A percentile compares a stretch with the other conserved stretches of the same genome.
phyloP scores from a whole-genome alignment of 164 flowering plant genomes.

The Macadamia integrifolia region DNA sequence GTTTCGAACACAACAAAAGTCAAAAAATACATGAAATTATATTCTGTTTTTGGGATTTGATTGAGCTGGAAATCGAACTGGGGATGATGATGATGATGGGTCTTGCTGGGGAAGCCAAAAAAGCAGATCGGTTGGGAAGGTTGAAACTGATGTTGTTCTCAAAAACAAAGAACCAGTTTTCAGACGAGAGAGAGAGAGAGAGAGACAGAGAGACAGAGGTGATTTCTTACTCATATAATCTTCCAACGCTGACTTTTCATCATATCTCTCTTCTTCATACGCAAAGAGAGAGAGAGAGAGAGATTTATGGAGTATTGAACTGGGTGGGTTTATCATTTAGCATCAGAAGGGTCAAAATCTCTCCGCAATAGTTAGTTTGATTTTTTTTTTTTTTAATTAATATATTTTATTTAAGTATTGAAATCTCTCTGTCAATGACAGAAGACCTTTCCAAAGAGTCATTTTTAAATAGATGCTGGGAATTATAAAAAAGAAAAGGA shows the following conservation, averaged over 20 bases:
- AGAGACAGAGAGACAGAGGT: no score
- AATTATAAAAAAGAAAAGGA: slow-evolving; percentile 22
- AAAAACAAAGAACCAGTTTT: slow-evolving; percentile 1
- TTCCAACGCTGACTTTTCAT: no score
- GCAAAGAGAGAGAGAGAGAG: slow-evolving; percentile 18
- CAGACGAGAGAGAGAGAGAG: no score
- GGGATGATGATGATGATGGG: slow-evolving; percentile 5
- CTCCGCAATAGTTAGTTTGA: slow-evolving; percentile 10
- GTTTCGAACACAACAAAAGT: slow-evolving; percentile 14
- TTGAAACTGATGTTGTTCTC: slow-evolving; percentile 8
- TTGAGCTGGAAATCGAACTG: slow-evolving; percentile 3
- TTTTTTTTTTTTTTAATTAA: background rate
- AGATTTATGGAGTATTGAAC: slow-evolving; percentile 11
- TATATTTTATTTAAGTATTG: background rate
- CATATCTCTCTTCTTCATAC: no score
- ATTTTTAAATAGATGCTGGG: slow-evolving; percentile 17
- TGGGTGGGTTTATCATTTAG: slow-evolving; percentile 14
- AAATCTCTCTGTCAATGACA: background rate
- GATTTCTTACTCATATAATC: no score
- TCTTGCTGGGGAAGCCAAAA: slow-evolving; percentile 8
- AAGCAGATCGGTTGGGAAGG: slow-evolving; percentile 6
- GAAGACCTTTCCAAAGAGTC: background rate
- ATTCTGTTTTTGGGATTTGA: slow-evolving; percentile 2
- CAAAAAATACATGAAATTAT: slow-evolving; percentile 14
- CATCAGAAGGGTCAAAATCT: slow-evolving; percentile 25